Conservation (phyloP, 768 basidiomycete species). For the Chlorophyllum brunneum region DNA sequence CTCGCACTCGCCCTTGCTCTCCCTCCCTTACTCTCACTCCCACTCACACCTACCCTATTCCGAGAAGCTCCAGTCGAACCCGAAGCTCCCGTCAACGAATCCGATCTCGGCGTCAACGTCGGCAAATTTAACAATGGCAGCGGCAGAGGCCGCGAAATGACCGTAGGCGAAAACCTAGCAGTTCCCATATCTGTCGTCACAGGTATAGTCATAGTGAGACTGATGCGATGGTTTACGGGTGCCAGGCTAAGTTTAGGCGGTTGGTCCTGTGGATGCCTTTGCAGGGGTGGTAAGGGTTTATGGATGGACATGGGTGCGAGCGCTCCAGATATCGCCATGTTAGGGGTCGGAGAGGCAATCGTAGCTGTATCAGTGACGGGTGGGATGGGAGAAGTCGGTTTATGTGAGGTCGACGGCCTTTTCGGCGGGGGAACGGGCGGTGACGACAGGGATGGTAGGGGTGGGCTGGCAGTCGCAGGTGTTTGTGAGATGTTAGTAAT, state of each 20-base stretch:
- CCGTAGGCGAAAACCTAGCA: constrained; percentile 27
- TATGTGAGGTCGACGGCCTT: neutral
- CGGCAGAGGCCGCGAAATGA: constrained; percentile 27
- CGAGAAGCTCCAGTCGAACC: neutral
- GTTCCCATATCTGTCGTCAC: constrained; percentile 12
- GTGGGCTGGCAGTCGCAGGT: neutral
- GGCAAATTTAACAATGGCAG: constrained; percentile 47
- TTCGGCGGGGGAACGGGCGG: neutral
- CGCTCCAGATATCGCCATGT: neutral
- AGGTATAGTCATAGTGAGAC: constrained; percentile 18
- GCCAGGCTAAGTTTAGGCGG: constrained; percentile 18
- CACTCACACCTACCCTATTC: neutral
- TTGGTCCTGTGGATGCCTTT: neutral
- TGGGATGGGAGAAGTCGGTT: neutral
- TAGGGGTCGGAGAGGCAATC: neutral
- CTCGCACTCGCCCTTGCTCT: neutral
- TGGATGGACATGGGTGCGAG: neutral
- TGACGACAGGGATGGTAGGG: neutral
- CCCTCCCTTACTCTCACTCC: neutral
- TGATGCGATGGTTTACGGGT: constrained; percentile 23
- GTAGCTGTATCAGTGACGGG: neutral
- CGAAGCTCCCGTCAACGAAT: constrained; percentile 24
- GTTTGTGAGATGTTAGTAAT: neutral
- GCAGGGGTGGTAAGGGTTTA: neutral
- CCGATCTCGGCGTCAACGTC: constrained; percentile 23